phyloP scores from a whole-genome alignment of 495 filamentous ascomycete species.

The Venustampulla echinocandica region DNA sequence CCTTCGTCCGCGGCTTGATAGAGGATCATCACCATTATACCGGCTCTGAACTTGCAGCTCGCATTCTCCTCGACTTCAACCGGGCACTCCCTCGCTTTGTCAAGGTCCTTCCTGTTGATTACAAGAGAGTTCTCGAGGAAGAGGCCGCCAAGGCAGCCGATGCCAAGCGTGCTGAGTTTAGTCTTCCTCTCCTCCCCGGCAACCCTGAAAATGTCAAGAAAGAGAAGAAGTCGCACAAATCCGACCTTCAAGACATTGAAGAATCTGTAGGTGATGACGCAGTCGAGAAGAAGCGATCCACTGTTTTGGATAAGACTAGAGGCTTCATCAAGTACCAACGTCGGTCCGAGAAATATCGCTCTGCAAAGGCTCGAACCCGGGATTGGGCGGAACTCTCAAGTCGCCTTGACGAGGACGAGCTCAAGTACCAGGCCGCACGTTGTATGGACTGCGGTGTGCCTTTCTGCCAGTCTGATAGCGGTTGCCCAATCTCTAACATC shows the following conservation, averaged over 20 bases:
- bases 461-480: constrained; percentile 96
- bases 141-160: constrained; percentile 78
- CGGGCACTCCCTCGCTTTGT: constrained; percentile 86
- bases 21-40: constrained; percentile 99
- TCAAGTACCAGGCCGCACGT: constrained; percentile 96
- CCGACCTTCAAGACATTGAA: constrained; percentile 87
- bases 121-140: constrained; percentile 88
- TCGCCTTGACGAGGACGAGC: constrained; percentile 88
- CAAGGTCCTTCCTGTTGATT: constrained; percentile 93
- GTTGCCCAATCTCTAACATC: constrained; percentile 98
- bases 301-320: constrained; percentile 94
- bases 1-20: constrained; percentile 85
- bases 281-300: constrained; percentile 87
- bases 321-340: constrained; percentile 99
- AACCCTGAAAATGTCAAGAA: constrained; percentile 36
- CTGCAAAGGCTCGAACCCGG: constrained; percentile 73
- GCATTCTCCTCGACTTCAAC: constrained; percentile 94
- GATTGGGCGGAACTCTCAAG: constrained; percentile 93
- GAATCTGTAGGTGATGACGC: constrained; percentile 85
- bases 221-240: constrained; percentile 60
- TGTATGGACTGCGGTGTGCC: constrained; percentile 99
- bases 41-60: constrained; percentile 91
- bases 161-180: constrained; percentile 73
- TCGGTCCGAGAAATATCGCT: constrained; percentile 90
- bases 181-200: constrained; percentile 69